phyloP scores from a whole-genome alignment of 2,329 filamentous ascomycete species.

The Achaetomium macrosporum region DNA sequence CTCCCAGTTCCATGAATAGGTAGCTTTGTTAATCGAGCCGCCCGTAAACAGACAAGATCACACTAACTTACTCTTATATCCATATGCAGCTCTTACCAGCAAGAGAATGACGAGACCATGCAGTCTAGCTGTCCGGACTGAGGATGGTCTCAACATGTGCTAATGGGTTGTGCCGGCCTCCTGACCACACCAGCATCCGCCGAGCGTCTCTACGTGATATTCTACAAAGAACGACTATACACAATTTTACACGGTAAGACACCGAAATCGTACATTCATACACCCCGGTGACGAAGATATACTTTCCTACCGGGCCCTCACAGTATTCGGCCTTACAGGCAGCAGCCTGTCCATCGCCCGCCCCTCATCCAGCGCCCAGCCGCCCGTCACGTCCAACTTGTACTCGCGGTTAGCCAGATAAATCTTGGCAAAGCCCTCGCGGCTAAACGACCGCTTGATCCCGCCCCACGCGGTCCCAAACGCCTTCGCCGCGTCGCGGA shows the following conservation, averaged over 20 bases:
- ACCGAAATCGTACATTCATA: background rate
- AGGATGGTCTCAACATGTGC: too few species aligned
- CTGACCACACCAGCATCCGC: too few species aligned
- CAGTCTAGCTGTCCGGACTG: too few species aligned
- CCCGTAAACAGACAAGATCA: too few species aligned
- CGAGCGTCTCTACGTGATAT: background rate
- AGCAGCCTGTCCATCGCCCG: constrained; percentile 52
- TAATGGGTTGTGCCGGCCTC: too few species aligned
- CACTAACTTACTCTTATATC: too few species aligned
- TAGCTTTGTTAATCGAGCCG: too few species aligned
- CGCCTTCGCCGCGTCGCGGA: constrained; percentile 44
- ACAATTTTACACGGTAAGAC: background rate
- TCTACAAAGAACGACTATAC: background rate
- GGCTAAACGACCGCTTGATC: constrained; percentile 46
- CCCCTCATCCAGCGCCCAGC: constrained; percentile 55
- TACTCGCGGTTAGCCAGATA: constrained; percentile 42
- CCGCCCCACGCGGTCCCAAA: constrained; percentile 39
- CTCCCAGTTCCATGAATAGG: too few species aligned
- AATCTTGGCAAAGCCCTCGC: constrained; percentile 51
- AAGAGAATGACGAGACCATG: too few species aligned
- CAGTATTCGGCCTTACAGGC: constrained; percentile 27
- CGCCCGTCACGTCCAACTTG: constrained; percentile 53
- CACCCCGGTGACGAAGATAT: background rate
- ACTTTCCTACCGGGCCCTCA: background rate
- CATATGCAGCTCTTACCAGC: too few species aligned